These are phyloP conservation scores for Phascolomyces articulosus DNA, from an alignment of 371 early-diverging fungal genomes.

Conservation along the genomic window DNA sequence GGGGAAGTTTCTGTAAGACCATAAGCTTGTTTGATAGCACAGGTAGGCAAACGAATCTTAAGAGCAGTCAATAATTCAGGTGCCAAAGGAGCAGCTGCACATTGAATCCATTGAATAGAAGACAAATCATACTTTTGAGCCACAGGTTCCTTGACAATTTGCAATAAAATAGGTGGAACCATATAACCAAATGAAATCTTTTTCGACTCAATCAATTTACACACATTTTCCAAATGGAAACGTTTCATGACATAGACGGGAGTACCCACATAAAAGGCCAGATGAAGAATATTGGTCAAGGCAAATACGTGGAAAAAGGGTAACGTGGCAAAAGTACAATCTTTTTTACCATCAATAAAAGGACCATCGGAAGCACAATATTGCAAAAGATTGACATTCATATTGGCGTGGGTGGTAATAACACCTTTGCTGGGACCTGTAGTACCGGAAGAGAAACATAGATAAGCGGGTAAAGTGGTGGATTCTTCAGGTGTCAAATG, in stretches of 20 bases:
- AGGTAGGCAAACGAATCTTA: slow-evolving; percentile 43
- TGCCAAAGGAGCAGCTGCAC: slow-evolving; percentile 86
- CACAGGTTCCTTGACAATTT: slow-evolving; percentile 64
- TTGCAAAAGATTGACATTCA: slow-evolving; percentile 75
- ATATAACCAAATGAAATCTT: slow-evolving; percentile 64
- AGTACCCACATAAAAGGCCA: slow-evolving; percentile 31
- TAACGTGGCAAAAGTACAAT: slow-evolving; percentile 59
- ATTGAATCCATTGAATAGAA: slow-evolving; percentile 57
- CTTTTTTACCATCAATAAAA: slow-evolving; percentile 18
- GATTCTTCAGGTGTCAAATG: slow-evolving; percentile 26
- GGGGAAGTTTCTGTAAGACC: slow-evolving; percentile 71
- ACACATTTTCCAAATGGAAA: slow-evolving; percentile 65
- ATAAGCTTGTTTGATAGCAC: slow-evolving; percentile 49
- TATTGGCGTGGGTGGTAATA: slow-evolving; percentile 79
- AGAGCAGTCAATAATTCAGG: slow-evolving; percentile 52
- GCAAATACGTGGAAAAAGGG: slow-evolving; percentile 79
- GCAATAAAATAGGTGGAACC: slow-evolving; percentile 79
- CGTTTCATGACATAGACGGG: slow-evolving; percentile 62
- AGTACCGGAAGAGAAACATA: slow-evolving; percentile 88
- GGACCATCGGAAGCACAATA: slow-evolving; percentile 26
- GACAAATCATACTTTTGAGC: slow-evolving; percentile 70
- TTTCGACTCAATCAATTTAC: slow-evolving; percentile 57
- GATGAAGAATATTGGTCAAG: slow-evolving; percentile 28
- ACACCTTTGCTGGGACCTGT: slow-evolving; percentile 83
- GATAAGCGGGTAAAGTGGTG: slow-evolving; percentile 53